Base-by-base conservation (phyloP, 768 basidiomycete species). In the Ramaria sp. region DNA sequence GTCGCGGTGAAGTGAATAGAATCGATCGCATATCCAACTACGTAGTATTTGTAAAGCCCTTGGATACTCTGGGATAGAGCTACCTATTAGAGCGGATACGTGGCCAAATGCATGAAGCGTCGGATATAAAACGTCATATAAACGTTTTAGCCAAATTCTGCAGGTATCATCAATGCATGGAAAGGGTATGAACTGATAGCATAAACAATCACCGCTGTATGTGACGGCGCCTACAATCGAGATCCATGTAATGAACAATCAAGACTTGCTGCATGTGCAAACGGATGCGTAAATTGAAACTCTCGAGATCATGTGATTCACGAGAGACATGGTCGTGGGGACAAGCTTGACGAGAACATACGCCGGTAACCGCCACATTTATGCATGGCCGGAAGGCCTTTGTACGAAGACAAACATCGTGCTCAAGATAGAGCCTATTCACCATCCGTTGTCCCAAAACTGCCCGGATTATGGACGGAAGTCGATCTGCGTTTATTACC, bases 41-140 rank as follows among this genome's bases (percentile, higher is more conserved):
- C 68, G 68, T 32, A 79, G 64, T 5, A 72, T 64, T 5, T 63
- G 60, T 1, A 74, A 63, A 3, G 66, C 70, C 20, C 63, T 62
- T 1, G 61, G 59, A 30, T 69, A 69, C 52, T 75, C 71, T 0
- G 74, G 73, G 27, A 79, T 73, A 10, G 57, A 47, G 25, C 27
- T 25, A 15, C 5, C 28, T 16, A 25, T 1, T 8, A 47, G 15
- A 6, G 28, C 45, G 24, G 45, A 47, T 1, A 62, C 51, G 0
- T 74, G 71, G 4, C 82, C 83, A 42, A 80, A 66, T n/a, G 62
- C 53, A 52, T 74, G 65, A 47, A 63, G 69, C 0, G 74, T 62
- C 2, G 83, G 82, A 56, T 73, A 69, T 5, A 83, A 48, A 1
- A 73, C 69, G 18, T 77, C 73, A 51, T 80, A 75, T 0, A 83